Conservation (phyloP, 2,329 filamentous ascomycete species). For the Monosporascus sp. region DNA sequence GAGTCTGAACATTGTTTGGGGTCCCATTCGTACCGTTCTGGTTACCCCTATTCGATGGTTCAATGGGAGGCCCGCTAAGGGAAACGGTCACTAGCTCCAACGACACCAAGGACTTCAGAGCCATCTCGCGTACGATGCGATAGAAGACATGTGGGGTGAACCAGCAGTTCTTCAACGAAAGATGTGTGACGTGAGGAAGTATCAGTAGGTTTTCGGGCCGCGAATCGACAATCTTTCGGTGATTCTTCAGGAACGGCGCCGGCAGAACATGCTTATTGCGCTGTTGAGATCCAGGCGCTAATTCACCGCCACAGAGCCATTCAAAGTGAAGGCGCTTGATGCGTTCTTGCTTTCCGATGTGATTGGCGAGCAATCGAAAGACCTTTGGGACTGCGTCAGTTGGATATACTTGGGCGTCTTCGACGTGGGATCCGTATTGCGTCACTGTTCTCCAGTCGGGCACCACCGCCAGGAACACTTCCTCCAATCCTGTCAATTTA, state of each 20-base stretch:
- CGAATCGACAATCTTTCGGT: conserved; percentile 14
- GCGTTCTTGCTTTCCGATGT: conserved; percentile 40
- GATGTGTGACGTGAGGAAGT: conserved; percentile 50
- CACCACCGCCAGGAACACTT: conserved; percentile 54
- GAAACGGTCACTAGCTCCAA: conserved; percentile 61
- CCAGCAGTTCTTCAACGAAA: conserved; percentile 67
- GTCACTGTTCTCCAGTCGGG: conserved; percentile 60
- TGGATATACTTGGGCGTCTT: conserved; percentile 44
- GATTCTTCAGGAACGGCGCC: conserved; percentile 43
- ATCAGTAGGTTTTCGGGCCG: conserved; percentile 33
- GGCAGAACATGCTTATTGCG: conserved; percentile 59
- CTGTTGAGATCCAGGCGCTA: conserved; percentile 54
- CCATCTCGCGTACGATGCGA: conserved; percentile 44
- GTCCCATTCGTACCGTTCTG: not conserved
- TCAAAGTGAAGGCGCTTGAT: conserved; percentile 59
- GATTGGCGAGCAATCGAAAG: conserved; percentile 43
- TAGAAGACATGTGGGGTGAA: conserved; percentile 52
- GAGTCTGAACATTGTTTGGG: not conserved
- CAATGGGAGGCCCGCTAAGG: conserved; percentile 43
- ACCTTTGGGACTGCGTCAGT: conserved; percentile 45
- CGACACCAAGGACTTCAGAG: conserved; percentile 40
- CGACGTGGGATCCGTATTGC: conserved; percentile 46
- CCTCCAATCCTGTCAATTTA: conserved; percentile 46
- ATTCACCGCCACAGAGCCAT: conserved; percentile 63
- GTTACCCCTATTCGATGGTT: not conserved